Conservation (phyloP, 192 early-diverging fungal species). For the Backusella macrospora region DNA sequence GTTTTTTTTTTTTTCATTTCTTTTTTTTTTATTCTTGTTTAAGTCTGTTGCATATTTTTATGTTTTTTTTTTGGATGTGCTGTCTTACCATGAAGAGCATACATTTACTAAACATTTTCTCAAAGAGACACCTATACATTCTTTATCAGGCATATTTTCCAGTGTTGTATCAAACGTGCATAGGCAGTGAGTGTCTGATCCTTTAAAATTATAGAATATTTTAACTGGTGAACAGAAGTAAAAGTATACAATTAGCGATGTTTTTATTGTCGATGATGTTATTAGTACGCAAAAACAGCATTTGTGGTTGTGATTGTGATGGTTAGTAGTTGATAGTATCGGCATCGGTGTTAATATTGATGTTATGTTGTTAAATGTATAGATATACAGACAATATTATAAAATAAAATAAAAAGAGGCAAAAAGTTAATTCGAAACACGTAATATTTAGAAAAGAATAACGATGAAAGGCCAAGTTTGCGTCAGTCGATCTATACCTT, state of each 20-base stretch:
- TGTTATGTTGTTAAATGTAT: not conserved
- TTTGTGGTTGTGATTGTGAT: not conserved
- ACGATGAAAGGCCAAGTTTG: not conserved
- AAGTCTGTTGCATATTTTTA: not conserved
- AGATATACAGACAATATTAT: not conserved
- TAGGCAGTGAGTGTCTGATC: slow-evolving; percentile 16
- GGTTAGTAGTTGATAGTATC: not conserved
- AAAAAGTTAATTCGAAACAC: not conserved
- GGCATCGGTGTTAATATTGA: too few relatives aligned
- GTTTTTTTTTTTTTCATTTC: not conserved
- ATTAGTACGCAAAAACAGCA: too few relatives aligned
- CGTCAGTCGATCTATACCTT: not conserved
- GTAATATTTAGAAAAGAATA: not conserved
- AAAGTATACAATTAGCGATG: not conserved
- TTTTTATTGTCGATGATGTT: too few relatives aligned
- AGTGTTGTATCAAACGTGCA: slow-evolving; percentile 17
- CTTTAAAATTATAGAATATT: slow-evolving; percentile 17
- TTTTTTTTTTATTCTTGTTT: not conserved
- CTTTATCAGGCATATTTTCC: not conserved
- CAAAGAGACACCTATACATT: slow-evolving; percentile 1
- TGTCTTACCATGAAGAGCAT: slow-evolving; percentile 23
- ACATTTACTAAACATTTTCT: slow-evolving; percentile 16
- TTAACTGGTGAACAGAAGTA: slow-evolving; percentile 6
- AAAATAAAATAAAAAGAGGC: not conserved
- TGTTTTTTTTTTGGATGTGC: not conserved